phyloP scores from a whole-genome alignment of 106 monocot genomes.

The Allium fistulosum region DNA sequence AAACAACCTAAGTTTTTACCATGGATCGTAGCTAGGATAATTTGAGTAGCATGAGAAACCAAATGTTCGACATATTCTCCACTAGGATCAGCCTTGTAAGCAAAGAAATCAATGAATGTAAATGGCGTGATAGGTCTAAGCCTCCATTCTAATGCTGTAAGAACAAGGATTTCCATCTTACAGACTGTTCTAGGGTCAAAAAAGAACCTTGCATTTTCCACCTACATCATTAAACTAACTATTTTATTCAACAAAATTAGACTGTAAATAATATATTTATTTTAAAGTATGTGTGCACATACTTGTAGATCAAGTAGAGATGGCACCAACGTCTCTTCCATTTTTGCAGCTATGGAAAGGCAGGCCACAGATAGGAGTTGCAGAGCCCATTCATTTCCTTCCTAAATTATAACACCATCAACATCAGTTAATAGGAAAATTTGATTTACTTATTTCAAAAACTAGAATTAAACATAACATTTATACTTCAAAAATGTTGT shows the following conservation, averaged over 20 bases:
- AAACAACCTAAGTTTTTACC: conserved; percentile 18
- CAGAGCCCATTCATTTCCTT: conserved; percentile 54
- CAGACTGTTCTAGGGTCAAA: conserved; percentile 56
- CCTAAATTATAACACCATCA: neutral
- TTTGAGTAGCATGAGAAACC: conserved; percentile 30
- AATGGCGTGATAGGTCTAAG: conserved; percentile 63
- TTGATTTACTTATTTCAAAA: too few species aligned
- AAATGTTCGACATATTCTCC: conserved; percentile 26
- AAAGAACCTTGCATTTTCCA: conserved; percentile 45
- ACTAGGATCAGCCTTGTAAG: conserved; percentile 26
- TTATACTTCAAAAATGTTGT: too few species aligned
- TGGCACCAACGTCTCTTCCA: conserved; percentile 69
- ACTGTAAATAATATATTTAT: neutral
- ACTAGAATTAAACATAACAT: too few species aligned
- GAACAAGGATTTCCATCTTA: conserved; percentile 69
- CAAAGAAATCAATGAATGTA: conserved; percentile 52
- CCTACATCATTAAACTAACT: conserved; percentile 12
- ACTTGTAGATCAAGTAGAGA: conserved; percentile 73
- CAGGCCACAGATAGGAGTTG: conserved; percentile 80
- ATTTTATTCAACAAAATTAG: too few species aligned
- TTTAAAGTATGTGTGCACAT: neutral
- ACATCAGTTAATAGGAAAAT: too few species aligned
- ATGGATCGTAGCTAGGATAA: conserved; percentile 30
- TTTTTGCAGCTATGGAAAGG: conserved; percentile 78
- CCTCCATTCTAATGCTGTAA: conserved; percentile 57